These are phyloP conservation scores for Marasmius sp. DNA, from an alignment of 1,284 basidiomycete genomes.

Conservation along the genomic window DNA sequence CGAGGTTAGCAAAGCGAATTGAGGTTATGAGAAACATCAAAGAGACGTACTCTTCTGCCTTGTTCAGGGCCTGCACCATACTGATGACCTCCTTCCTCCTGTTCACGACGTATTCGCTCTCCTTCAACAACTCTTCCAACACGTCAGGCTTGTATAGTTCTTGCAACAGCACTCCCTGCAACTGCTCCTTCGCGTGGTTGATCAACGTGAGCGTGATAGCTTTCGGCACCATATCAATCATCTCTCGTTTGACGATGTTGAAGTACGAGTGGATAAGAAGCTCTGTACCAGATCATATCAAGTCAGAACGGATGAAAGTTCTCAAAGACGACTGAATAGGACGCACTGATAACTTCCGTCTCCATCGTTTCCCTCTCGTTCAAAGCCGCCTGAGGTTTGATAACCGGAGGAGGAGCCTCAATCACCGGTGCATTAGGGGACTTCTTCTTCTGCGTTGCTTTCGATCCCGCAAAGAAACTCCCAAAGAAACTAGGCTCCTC, in stretches of 20 bases:
- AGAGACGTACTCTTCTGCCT: constrained; percentile 82
- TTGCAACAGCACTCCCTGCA: constrained; percentile 87
- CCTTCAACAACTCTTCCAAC: constrained; percentile 89
- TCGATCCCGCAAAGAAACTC: constrained; percentile 83
- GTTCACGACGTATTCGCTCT: constrained; percentile 83
- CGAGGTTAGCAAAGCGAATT: constrained; percentile 1
- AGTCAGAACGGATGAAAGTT: background rate
- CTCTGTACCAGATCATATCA: constrained; percentile 45
- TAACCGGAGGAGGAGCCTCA: constrained; percentile 89
- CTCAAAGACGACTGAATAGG: constrained; percentile 20
- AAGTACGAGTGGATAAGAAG: constrained; percentile 92
- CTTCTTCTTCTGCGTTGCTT: constrained; percentile 69
- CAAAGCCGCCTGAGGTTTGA: constrained; percentile 90
- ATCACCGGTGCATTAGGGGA: constrained; percentile 65
- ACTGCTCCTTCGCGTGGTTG: constrained; percentile 87
- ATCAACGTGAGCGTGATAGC: constrained; percentile 95
- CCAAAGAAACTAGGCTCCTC: constrained; percentile 95
- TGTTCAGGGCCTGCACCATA: constrained; percentile 88
- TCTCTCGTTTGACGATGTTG: constrained; percentile 97
- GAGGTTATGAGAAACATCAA: background rate
- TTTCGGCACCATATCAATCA: constrained; percentile 99
- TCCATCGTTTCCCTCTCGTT: constrained; percentile 97
- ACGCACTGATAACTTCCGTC: constrained; percentile 98
- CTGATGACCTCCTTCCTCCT: constrained; percentile 86
- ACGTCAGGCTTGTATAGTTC: constrained; percentile 92